Conservation (phyloP, 1,284 basidiomycete species). For the Ustilago trichophora region DNA sequence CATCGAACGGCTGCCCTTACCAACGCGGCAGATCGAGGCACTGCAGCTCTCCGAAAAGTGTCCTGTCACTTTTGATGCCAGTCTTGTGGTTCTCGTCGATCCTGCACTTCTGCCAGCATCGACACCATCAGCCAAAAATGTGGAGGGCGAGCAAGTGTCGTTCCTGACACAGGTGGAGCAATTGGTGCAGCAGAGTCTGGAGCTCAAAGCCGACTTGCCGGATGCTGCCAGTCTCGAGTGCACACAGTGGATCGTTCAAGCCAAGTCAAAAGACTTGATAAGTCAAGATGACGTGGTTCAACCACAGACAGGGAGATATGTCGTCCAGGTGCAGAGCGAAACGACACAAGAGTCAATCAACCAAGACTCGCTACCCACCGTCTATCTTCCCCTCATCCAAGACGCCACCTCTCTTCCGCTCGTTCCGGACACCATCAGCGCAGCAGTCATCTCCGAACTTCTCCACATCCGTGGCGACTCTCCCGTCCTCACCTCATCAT, state of each 20-base stretch:
- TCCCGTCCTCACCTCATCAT: no score
- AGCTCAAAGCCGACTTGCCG: constrained; percentile 14
- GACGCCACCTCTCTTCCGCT: constrained; percentile 13
- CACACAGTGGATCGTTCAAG: constrained; percentile 26
- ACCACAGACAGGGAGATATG: constrained; percentile 16
- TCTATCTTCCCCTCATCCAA: no score
- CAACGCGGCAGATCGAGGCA: constrained; percentile 24
- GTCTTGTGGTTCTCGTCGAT: constrained; percentile 14
- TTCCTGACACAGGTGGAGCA: constrained; percentile 22
- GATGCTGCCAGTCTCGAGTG: constrained; percentile 28
- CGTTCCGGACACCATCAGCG: constrained; percentile 32
- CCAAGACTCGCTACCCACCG: no score
- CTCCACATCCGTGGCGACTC: constrained; percentile 18
- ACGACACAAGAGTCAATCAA: no score
- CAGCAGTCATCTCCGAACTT: constrained; percentile 32
- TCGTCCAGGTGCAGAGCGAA: no score
- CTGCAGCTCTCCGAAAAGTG: constrained; percentile 21
- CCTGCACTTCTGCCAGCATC: constrained; percentile 1
- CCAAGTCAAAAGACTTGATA: background rate
- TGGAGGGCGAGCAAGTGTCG: no score
- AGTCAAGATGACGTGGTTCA: background rate
- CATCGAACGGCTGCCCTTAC: constrained; percentile 55
- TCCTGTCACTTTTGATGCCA: constrained; percentile 27
- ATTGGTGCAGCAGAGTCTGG: constrained; percentile 28
- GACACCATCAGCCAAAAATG: background rate